Percentiles rank a stretch among this genome's conserved stretches.
These are phyloP conservation scores for Boletus eberwhitei DNA, from an alignment of 768 basidiomycete genomes.

Conservation along the genomic window DNA sequence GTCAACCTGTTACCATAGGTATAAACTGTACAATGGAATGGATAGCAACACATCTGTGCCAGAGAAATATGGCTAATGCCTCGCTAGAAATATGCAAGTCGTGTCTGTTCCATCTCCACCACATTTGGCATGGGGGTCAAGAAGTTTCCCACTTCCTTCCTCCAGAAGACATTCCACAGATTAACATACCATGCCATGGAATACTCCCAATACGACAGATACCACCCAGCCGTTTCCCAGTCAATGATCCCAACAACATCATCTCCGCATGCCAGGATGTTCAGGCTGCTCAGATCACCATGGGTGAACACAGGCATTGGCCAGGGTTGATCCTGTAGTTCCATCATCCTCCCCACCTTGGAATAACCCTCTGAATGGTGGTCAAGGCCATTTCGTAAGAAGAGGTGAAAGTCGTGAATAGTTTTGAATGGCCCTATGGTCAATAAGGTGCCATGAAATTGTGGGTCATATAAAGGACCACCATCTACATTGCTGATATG, in stretches of 20 bases:
- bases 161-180: too few relatives aligned
- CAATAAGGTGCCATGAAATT: not conserved
- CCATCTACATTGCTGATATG: not conserved
- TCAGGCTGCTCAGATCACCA: not conserved
- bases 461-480: not conserved
- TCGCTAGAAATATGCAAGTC: too few relatives aligned
- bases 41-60: too few relatives aligned
- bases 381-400: not conserved
- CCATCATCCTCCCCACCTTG: not conserved
- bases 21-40: too few relatives aligned
- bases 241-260: not conserved
- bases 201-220: not conserved
- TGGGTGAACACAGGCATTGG: not conserved
- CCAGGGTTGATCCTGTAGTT: not conserved
- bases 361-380: too few relatives aligned
- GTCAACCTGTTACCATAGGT: too few relatives aligned
- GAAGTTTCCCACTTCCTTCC: too few relatives aligned
- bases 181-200: not conserved
- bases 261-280: not conserved
- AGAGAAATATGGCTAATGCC: too few relatives aligned
- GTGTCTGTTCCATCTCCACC: too few relatives aligned
- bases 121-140: too few relatives aligned
- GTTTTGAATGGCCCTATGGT: not conserved
- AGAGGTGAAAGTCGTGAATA: not conserved
- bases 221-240: conserved; percentile 1